phyloP scores from a whole-genome alignment of 768 basidiomycete genomes.

The Boletus pseudopeckii region DNA sequence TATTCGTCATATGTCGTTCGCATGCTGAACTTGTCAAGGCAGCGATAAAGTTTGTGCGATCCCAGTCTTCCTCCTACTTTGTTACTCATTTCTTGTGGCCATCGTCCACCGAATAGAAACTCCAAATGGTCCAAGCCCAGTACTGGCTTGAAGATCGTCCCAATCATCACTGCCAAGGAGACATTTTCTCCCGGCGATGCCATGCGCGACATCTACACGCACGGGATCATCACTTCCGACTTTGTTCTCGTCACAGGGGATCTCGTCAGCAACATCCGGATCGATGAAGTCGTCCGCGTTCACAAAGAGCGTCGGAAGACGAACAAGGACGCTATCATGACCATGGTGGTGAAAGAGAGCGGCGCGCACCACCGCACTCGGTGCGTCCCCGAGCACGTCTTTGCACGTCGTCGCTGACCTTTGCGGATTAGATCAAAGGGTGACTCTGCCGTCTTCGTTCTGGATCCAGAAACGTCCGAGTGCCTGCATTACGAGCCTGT shows the following conservation, averaged over 20 bases:
- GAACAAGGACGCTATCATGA: conserved; percentile 95
- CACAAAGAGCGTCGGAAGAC: conserved; percentile 85
- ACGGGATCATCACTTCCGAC: conserved; percentile 85
- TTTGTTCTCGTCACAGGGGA: conserved; percentile 91
- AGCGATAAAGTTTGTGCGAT: conserved; percentile 66
- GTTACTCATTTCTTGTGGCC: conserved; percentile 7
- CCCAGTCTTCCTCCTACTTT: conserved; percentile 9
- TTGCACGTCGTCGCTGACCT: neutral
- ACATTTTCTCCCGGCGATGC: conserved; percentile 89
- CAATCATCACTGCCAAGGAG: conserved; percentile 81
- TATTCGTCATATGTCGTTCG: conserved; percentile 92
- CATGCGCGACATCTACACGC: conserved; percentile 90
- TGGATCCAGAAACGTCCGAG: conserved; percentile 72
- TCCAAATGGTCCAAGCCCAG: conserved; percentile 84
- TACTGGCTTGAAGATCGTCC: conserved; percentile 77
- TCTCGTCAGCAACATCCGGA: conserved; percentile 88
- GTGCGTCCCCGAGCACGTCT: conserved; percentile 37
- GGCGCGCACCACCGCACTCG: conserved; percentile 70
- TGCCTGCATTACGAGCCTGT: conserved; percentile 85
- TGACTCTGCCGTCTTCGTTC: conserved; percentile 74
- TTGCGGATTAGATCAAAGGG: conserved; percentile 52
- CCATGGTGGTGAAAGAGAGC: conserved; percentile 86
- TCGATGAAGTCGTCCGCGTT: conserved; percentile 83
- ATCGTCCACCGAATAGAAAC: conserved; percentile 41
- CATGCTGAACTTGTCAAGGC: conserved; percentile 83